These are phyloP conservation scores for Tephrocybe rancida DNA, from an alignment of 768 basidiomycete genomes.

Conservation along the genomic window DNA sequence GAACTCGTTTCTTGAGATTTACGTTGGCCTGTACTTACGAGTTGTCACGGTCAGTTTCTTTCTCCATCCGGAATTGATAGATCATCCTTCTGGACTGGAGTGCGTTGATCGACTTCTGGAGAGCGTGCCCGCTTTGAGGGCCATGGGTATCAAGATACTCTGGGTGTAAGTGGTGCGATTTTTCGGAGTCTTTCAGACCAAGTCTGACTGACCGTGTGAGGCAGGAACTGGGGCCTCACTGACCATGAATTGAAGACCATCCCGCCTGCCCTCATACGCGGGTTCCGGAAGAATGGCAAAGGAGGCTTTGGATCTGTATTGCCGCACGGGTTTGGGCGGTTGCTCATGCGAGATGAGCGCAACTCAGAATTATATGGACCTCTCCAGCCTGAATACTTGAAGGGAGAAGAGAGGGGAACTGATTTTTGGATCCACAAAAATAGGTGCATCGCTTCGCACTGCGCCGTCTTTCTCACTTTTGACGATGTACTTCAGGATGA, in stretches of 20 bases:
- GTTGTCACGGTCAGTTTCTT: conserved; percentile 49
- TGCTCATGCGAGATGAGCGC: conserved; percentile 58
- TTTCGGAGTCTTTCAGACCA: neutral
- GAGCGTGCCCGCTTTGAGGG: conserved; percentile 47
- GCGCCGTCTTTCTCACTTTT: neutral
- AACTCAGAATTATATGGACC: conserved; percentile 69
- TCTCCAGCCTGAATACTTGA: conserved; percentile 54
- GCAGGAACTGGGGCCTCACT: conserved; percentile 74
- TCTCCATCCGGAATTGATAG: conserved; percentile 59
- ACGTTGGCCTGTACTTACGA: neutral
- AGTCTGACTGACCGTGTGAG: neutral
- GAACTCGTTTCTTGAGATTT: neutral
- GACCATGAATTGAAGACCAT: conserved; percentile 62
- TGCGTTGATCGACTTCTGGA: conserved; percentile 59
- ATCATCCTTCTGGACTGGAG: conserved; percentile 55
- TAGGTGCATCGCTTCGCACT: conserved; percentile 34
- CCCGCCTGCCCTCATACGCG: conserved; percentile 59
- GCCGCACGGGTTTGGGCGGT: conserved; percentile 53
- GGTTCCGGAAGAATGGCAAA: conserved; percentile 49
- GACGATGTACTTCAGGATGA: conserved; percentile 46
- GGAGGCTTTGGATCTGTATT: conserved; percentile 59
- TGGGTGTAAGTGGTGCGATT: conserved; percentile 54
- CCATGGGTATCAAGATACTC: conserved; percentile 46
- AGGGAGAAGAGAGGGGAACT: conserved; percentile 54
- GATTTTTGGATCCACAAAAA: conserved; percentile 79